Base-by-base conservation (phyloP, 768 basidiomycete species). In the Nidularia sp. region DNA sequence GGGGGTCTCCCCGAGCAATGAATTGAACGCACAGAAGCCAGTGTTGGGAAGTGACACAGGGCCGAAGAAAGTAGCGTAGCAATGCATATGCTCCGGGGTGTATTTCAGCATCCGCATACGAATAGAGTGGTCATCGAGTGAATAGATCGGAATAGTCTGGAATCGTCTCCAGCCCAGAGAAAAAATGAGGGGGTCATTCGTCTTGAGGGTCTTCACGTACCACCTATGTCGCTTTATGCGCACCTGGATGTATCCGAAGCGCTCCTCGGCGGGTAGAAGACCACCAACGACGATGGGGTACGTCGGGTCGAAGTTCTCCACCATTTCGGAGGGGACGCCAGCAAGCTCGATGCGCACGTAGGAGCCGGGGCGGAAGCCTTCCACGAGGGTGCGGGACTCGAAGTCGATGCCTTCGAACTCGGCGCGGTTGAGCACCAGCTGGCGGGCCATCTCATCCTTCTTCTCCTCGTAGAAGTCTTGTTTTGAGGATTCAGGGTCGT, bases 81-180 rank as follows among this genome's bases (percentile, higher is more conserved):
- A 99, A 66, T 99, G 97, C 97, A 96, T 98, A 63, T 99, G 97
- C 70, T 99, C 97, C 0, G 97, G 97, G 0, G 97, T 98, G 66
- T 99, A 99, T 72, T 99, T 99, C 72, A 99, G 88, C 88, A 98
- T 90, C 34, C 97, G 92, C 86, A 98, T 97, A 13, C 97, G 90
- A 59, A 98, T 96, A 7, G 90, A 93, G 64, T 97, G 95, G 69
- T 99, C 97, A 66, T 99, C 97, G 18, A 99, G 75, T 15, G 93
- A 93, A 70, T 98, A 99, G 57, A 98, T 88, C 2, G 97, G 97
- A 4, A 96, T 75, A 0, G 83, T 88, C 68, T 99, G 97, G 76
- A 98, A 99, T 34, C 97, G 80, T 47, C 97, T 75, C 97, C 97
- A 99, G 13, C 97, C 97, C n/a, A 98, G 74, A 1, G 94, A 97